Conservation (phyloP, 169 alveolate species). For the Cryptosporidium canis region DNA sequence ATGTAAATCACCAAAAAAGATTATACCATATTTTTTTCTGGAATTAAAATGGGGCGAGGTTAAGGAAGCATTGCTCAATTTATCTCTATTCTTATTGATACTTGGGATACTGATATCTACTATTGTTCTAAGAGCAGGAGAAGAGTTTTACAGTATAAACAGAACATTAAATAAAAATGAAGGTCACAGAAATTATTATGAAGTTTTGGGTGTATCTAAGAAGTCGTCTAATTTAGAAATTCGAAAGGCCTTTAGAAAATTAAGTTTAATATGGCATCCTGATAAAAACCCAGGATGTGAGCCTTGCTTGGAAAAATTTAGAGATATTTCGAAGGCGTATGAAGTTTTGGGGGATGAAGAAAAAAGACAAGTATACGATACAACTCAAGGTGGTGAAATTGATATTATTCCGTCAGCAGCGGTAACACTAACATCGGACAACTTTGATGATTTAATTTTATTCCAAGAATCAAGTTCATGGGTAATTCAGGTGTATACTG, state of each 20-base stretch:
- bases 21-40: background rate
- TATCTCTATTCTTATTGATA: conserved; percentile 13
- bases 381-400: conserved; percentile 76
- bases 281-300: conserved; percentile 83
- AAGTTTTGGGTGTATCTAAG: conserved; percentile 81
- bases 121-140: conserved; percentile 53
- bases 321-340: conserved; percentile 86
- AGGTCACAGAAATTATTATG: conserved; percentile 82
- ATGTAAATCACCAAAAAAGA: background rate
- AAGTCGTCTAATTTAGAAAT: conserved; percentile 81
- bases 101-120: background rate
- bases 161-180: conserved; percentile 56
- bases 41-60: conserved; percentile 2
- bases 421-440: conserved; percentile 69
- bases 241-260: conserved; percentile 83
- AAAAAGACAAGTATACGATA: conserved; percentile 85
- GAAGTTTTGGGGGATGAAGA: conserved; percentile 86
- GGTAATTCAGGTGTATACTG: conserved; percentile 78
- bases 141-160: conserved; percentile 27
- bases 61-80: conserved; percentile 7
- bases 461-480: conserved; percentile 73
- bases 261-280: conserved; percentile 84
- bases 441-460: conserved; percentile 71
- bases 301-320: conserved; percentile 83
- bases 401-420: conserved; percentile 78